Evolutionary conservation across 2,329 filamentous ascomycete genomes (phyloP), one percentile per base, ranked within the genome.

Genomic region (Juglanconis oblonga): DNA sequence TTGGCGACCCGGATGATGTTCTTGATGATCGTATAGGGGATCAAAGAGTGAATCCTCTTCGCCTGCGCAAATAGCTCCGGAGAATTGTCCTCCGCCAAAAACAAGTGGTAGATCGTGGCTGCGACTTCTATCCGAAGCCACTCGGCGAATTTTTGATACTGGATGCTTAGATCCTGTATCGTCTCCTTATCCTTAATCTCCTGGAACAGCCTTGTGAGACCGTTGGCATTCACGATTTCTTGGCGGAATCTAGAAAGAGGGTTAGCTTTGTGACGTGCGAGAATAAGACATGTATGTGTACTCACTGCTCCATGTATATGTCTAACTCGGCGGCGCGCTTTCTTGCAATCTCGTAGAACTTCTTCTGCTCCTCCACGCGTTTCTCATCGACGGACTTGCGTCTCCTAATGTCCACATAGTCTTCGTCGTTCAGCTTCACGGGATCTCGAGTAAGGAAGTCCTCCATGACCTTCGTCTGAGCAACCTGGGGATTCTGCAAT

Each of bases 71-170:
- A 98, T 35, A 99, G 76, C 71, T 99, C 95, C 1, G 95, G 93
- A 0, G 94, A 97, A 74, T 99, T 99, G 76, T 99, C 95, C 73
- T 99, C 95, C 5, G 95, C 95, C 49, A 99, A 82, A 81, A 99
- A 99, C 38, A 99, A 81, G 73, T 99, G 95, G 71, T 99, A 99
- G 61, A 98, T 87, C 29, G 95, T 97, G 45, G 95, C 95, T 31
- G 95, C 95, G 52, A 99, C 88, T 76, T 99, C 95, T 69, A 99
- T 99, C 44, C 95, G 88, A 54, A 98, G 79, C 95, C 95, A 99
- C 74, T 99, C 95, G 17, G 94, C 94, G 71, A 99, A 98, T 73
- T 98, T 99, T 70, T 95, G 91, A 73, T 98, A 98, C 72, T 98
- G 93, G 10, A 96, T 88, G 70, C 91, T 96, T 56, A 99, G 82